Percentiles rank a stretch among this genome's conserved stretches.
phyloP scores from a whole-genome alignment of 352 stramenopile species.

The Pythium monospermum region DNA sequence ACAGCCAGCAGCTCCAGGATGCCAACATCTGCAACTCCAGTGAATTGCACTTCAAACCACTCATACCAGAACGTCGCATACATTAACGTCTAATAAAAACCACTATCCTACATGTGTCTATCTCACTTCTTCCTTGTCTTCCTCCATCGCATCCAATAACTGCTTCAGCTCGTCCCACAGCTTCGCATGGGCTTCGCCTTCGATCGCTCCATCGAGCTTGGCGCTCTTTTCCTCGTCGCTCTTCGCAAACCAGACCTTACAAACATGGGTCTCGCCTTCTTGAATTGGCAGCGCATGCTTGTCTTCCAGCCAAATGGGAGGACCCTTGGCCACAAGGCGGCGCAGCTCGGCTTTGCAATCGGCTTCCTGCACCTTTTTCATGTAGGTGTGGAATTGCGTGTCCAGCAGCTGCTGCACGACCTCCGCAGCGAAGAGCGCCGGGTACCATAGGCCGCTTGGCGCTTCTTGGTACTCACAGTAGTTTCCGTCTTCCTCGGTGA shows the following conservation, averaged over 20 bases:
- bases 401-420: slow-evolving; percentile 81
- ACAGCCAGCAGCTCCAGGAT: slow-evolving; percentile 5
- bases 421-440: slow-evolving; percentile 66
- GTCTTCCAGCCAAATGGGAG: slow-evolving; percentile 91
- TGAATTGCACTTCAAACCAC: slow-evolving; percentile 2
- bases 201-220: slow-evolving; percentile 85
- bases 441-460: slow-evolving; percentile 86
- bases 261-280: slow-evolving; percentile 89
- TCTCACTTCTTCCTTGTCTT: slow-evolving; percentile 75
- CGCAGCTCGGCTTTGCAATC: slow-evolving; percentile 94
- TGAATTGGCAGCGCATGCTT: slow-evolving; percentile 86
- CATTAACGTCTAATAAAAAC: not conserved
- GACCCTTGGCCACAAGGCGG: slow-evolving; percentile 86
- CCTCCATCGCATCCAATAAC: slow-evolving; percentile 71
- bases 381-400: slow-evolving; percentile 90
- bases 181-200: slow-evolving; percentile 77
- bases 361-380: slow-evolving; percentile 90
- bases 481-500: slow-evolving; percentile 85
- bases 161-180: slow-evolving; percentile 71
- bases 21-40: not conserved
- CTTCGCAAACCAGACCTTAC: slow-evolving; percentile 86
- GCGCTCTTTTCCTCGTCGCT: slow-evolving; percentile 76
- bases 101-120: not conserved
- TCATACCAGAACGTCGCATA: not conserved
- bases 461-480: slow-evolving; percentile 92